Evolutionary conservation across 768 basidiomycete genomes (phyloP).

Genomic region (Brasilioporus rufonigricans): DNA sequence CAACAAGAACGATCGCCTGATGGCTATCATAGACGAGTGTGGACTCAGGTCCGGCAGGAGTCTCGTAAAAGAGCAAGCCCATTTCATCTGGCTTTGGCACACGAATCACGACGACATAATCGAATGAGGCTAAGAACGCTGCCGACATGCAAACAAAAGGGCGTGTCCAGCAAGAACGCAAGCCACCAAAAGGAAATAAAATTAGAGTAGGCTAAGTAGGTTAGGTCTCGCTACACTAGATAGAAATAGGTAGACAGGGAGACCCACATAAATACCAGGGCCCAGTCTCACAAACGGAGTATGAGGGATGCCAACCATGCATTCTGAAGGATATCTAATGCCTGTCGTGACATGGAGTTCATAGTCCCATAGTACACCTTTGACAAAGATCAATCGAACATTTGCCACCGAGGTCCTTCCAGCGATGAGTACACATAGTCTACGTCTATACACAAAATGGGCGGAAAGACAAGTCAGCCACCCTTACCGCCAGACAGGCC

Average conservation of each 20-base stretch:
- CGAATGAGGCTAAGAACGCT: too few species aligned
- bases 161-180: too few species aligned
- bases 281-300: neutral
- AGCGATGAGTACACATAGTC: neutral
- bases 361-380: neutral
- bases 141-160: too few species aligned
- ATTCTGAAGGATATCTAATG: constrained; percentile 6
- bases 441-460: constrained; percentile 11
- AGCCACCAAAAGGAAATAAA: too few species aligned
- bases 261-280: constrained; percentile 5
- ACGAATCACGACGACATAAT: too few species aligned
- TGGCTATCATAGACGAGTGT: too few species aligned
- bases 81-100: too few species aligned
- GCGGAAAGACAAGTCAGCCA: constrained; percentile 30
- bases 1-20: too few species aligned
- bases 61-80: too few species aligned
- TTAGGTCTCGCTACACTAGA: constrained; percentile 16
- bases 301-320: neutral
- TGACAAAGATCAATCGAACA: neutral
- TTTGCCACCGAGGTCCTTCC: neutral
- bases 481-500: constrained; percentile 31
- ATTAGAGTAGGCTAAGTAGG: constrained; percentile 11
- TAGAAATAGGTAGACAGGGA: constrained; percentile 7
- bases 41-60: too few species aligned
- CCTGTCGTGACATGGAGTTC: neutral